Base-by-base conservation (phyloP, 139 green algal species). In the Tetradesmus obliquus region DNA sequence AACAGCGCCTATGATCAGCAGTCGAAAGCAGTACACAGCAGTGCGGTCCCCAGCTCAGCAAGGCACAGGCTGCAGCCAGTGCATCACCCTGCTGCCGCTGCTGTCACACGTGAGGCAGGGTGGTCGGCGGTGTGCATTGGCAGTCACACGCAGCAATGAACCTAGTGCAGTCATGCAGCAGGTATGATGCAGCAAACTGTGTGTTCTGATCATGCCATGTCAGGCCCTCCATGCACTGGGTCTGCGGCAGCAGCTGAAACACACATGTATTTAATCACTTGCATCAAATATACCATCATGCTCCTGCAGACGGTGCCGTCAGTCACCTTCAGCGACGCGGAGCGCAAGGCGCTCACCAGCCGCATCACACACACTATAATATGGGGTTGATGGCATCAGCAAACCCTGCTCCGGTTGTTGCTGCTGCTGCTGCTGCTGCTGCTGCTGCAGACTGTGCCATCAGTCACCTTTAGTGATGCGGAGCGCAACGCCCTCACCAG, bases 21-120 rank as follows among this genome's bases (percentile, higher is more conserved):
- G 32, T 45, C 32, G 32, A 45, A 45, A 45, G 32, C 32, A 45
- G 32, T 45, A 45, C 32, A 45, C 32, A 45, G 32, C 32, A 45
- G 32, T 45, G 32, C 32, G 32, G 32, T 45, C 32, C 32, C 32
- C 32, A 45, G 32, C 32, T 45, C 32, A 45, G 32, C 32, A 45
- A 45, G 32, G 32, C 32, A 45, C 32, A 45, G 32, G 32, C 32
- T 45, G 32, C 32, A 45, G 32, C 32, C 32, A 45, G 32, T 45
- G 98, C 71, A 95, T 97, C 92, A 99, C 98, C 92, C 99, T 99
- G 94, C 94, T 99, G 94, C 98, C 98, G 3, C 95, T 99, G 80
- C 96, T 99, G 24, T 99, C 97, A 19, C 98, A 99, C 96, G 93
- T 95, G 74, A 13, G 84, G 13, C 55, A 62, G 24, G 32, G 32